Base-by-base conservation (phyloP, 2,329 filamentous ascomycete genomes). In the Phoma sp. region DNA sequence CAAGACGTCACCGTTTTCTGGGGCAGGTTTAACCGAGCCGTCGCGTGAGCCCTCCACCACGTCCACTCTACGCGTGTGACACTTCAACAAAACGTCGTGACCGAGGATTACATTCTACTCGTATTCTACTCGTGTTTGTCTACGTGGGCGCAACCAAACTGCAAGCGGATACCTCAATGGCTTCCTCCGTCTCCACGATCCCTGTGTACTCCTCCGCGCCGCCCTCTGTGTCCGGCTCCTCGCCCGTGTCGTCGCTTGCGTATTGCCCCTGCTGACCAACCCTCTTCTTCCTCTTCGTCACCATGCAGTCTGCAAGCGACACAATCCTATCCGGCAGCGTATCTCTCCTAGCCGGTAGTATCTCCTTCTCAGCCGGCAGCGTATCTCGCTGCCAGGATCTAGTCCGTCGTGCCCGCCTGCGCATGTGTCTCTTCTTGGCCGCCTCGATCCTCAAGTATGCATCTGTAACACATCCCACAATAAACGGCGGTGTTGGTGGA, bases 381-480 rank as follows among this genome's bases (percentile, higher is more conserved):
- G 5, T 6, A 4, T 43, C 15, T 15, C 8, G 43, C 22, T 35
- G 12, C 15, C 19, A 32, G 6, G 32, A 22, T 5, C 13, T 36
- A 4, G 27, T 19, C 0, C 40, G 36, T 21, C 32, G 38, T 33
- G 32, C 36, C 1, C 53, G 43, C 31, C 43, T 31, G 6, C 41
- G 37, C 32, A 47, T n/a, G 21, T 47, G 33, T 24, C 27, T 37
- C 6, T 22, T 31, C 38, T 32, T 45, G 12, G 36, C 52, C 19
- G 41, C 52, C 24, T 55, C 35, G 10, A 55, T 41, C 31, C 52
- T 55, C n/a, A 37, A 9, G 21, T 40, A 50, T 1, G 52, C 52
- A n/a, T 55, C 45, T 15, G 45, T 50, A 6, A 55, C 13, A 22
- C 29, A 27, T 10, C 52, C 52, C 36, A 50, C 45, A 10, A 55